Evolutionary conservation across 139 green algal genomes (phyloP), one percentile per base, ranked within the genome.

Genomic region (Picochlorum sp.): DNA sequence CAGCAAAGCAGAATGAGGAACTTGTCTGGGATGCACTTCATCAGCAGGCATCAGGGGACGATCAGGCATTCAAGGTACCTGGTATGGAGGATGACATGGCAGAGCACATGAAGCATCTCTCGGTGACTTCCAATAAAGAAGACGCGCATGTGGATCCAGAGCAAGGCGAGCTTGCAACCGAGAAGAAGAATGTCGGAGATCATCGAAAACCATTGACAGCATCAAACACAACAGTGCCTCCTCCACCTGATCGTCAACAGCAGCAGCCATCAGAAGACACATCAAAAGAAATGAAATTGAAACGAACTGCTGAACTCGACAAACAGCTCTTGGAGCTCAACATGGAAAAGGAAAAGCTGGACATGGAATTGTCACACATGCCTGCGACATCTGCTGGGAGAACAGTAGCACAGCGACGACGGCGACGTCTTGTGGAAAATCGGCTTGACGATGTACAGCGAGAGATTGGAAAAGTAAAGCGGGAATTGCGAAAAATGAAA

Each of bases 291-390:
- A 21, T 54, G 11, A 21, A 54, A 54, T 21, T 20, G 11, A 54
- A 54, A 23, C 18, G 13, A 54, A 54, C 47, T 26, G 11, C 47
- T 9, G 47, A 54, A 20, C 47, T 54, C 16, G 47, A 54, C 16
- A 54, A 54, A 54, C 18, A 54, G 15, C 47, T 54, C n/a, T 54
- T 54, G 47, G 18, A 54, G 47, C n/a, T 54, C 18, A 54, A 54
- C 24, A 21, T 54, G 16, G 47, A 54, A 21, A 54, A 54, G n/a
- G 47, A 54, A 21, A 54, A 54, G 11, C 47, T 54, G 16, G 47
- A 54, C n/a, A 54, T 54, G 18, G 47, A 54, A 21, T 20, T 54
- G 47, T 54, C 47, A 9, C 47, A 21, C 16, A 54, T 54, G 47
- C 47, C 47, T 20, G 16, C n/a, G 0, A 54, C 16, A 26, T 54